A percentile compares a stretch with the other conserved stretches of the same genome.
Conservation (phyloP, 768 basidiomycete genomes). For the Phlegmacium glaucopus region DNA sequence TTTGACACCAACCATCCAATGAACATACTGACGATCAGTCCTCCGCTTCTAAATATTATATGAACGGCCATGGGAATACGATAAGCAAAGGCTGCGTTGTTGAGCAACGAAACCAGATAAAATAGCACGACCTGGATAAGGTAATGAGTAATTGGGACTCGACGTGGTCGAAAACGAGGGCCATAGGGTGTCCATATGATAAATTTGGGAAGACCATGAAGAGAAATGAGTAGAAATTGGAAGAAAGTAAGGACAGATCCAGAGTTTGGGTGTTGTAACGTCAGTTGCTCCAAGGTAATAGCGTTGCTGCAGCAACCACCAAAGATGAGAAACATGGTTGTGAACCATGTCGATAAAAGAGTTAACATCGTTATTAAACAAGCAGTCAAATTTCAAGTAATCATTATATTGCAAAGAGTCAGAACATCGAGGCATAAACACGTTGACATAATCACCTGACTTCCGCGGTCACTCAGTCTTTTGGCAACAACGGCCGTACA, state of each 20-base stretch:
- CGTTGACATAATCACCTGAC: too few species aligned
- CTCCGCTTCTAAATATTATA: constrained; percentile 91
- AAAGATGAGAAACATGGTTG: constrained; percentile 73
- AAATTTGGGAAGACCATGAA: constrained; percentile 70
- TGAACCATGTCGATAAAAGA: constrained; percentile 42
- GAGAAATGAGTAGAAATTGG: constrained; percentile 77
- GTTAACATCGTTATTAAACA: constrained; percentile 14
- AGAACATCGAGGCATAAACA: neutral
- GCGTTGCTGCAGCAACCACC: constrained; percentile 94
- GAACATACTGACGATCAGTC: constrained; percentile 78
- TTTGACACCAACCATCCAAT: constrained; percentile 68
- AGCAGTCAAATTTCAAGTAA: neutral
- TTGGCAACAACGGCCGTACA: too few species aligned
- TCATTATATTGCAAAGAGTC: neutral
- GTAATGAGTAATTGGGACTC: constrained; percentile 72
- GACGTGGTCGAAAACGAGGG: constrained; percentile 56
- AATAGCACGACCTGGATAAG: constrained; percentile 80
- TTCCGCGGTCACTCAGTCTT: too few species aligned
- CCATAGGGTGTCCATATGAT: constrained; percentile 46
- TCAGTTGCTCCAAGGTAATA: constrained; percentile 71
- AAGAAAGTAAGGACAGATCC: constrained; percentile 86
- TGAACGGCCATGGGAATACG: constrained; percentile 88
- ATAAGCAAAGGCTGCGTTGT: constrained; percentile 89
- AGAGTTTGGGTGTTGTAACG: constrained; percentile 59
- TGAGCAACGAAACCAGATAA: constrained; percentile 74